A percentile compares a stretch with the other conserved stretches of the same genome.
These are phyloP conservation scores for Penicillium sp. DNA, from an alignment of 2,329 filamentous ascomycete species.

Conservation along the genomic window DNA sequence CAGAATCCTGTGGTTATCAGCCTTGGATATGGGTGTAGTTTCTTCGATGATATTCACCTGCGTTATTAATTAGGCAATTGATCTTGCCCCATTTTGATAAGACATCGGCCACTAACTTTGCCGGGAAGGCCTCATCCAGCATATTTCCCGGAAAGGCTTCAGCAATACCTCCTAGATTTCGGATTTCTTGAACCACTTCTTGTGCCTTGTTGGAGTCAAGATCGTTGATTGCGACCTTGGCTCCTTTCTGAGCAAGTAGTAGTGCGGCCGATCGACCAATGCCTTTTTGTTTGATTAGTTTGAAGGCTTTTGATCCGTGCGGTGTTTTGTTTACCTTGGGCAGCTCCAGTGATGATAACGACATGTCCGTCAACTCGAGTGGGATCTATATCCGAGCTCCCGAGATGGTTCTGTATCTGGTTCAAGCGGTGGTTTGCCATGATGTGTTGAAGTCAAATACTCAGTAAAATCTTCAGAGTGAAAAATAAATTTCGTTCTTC, in stretches of 20 bases:
- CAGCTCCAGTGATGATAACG: constrained; percentile 10
- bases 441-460: no score
- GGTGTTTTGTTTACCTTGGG: constrained; percentile 2
- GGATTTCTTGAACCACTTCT: neutral
- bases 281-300: neutral
- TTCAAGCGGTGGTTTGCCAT: no score
- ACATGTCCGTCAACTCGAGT: constrained; percentile 11
- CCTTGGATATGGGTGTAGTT: neutral
- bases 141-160: neutral
- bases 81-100: constrained; percentile 8
- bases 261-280: constrained; percentile 10
- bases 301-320: no score
- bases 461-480: no score
- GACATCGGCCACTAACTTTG: constrained; percentile 2
- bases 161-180: neutral
- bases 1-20: constrained; percentile 7
- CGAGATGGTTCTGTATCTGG: no score
- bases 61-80: constrained; percentile 13
- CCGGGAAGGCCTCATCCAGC: neutral
- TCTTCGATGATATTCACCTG: constrained; percentile 1
- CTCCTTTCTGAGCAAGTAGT: constrained; percentile 9
- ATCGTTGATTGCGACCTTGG: constrained; percentile 10
- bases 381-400: neutral
- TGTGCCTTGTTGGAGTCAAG: constrained; percentile 8
- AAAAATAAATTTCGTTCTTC: no score